Evolutionary conservation across 441 rosid species (phyloP).

Genomic region (Mallotus japonicus): DNA sequence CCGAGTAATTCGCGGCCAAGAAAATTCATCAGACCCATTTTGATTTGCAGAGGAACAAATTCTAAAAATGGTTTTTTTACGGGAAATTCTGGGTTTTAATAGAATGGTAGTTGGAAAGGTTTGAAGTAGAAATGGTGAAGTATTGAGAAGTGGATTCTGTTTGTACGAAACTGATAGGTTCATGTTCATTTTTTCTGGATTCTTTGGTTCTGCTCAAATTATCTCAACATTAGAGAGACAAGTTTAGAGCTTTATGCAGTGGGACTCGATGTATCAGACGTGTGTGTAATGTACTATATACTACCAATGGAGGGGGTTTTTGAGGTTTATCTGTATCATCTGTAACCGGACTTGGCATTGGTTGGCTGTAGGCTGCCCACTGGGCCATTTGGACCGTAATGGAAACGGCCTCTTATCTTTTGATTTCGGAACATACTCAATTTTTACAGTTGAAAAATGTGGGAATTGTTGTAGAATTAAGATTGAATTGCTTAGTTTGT

Average conservation of each 20-base stretch:
- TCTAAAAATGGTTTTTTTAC: constrained; percentile 34
- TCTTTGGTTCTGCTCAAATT: not conserved
- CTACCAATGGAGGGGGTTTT: not conserved
- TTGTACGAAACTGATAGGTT: constrained; percentile 29
- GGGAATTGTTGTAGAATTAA: too few species aligned
- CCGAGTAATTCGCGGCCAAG: constrained; percentile 52
- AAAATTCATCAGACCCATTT: constrained; percentile 50
- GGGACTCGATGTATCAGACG: too few species aligned
- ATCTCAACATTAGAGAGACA: not conserved
- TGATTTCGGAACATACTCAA: too few species aligned
- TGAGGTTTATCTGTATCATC: constrained; percentile 18
- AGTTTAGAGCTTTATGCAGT: too few species aligned
- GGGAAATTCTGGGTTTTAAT: constrained; percentile 29
- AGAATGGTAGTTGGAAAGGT: constrained; percentile 25
- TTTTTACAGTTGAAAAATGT: too few species aligned
- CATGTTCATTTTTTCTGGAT: constrained; percentile 8
- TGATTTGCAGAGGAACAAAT: constrained; percentile 47
- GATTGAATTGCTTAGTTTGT: too few species aligned
- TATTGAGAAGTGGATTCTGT: constrained; percentile 42
- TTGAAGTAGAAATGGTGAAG: constrained; percentile 29
- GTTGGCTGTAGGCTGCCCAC: too few species aligned
- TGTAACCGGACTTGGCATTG: too few species aligned
- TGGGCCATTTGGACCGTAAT: too few species aligned
- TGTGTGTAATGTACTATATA: too few species aligned
- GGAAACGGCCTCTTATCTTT: too few species aligned